A percentile compares a stretch with the other conserved stretches of the same genome.
Conservation (phyloP, 495 filamentous ascomycete genomes). For the Aspergillus cavernicola region DNA sequence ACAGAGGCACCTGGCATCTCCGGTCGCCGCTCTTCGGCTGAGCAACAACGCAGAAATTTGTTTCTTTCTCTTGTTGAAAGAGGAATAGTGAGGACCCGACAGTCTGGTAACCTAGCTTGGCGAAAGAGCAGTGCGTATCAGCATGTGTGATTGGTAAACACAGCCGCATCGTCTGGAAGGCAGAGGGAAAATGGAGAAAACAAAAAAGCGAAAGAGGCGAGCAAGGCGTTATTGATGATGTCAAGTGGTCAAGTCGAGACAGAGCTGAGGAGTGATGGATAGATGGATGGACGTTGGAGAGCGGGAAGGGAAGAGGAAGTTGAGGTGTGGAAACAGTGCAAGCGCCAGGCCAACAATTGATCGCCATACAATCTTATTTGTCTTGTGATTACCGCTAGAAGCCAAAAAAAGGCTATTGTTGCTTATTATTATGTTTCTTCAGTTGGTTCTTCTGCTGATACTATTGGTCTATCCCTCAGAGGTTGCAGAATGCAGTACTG, state of each 20-base stretch:
- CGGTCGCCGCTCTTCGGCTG: conserved; percentile 15
- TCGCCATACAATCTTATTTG: conserved; percentile 7
- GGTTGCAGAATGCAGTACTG: neutral
- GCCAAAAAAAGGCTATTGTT: conserved; percentile 3
- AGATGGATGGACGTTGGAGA: conserved; percentile 1
- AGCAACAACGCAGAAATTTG: conserved; percentile 18
- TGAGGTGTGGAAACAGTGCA: neutral
- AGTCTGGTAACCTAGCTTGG: conserved; percentile 34
- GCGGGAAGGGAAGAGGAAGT: neutral
- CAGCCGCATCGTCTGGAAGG: conserved; percentile 17
- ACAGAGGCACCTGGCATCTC: conserved; percentile 12
- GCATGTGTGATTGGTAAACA: conserved; percentile 25
- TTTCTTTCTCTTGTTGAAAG: conserved; percentile 17
- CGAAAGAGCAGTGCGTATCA: conserved; percentile 32
- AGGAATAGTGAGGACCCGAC: conserved; percentile 32
- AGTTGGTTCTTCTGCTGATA: neutral
- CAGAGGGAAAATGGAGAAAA: conserved; percentile 1
- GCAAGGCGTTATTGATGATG: neutral
- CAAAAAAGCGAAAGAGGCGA: neutral
- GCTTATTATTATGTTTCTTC: conserved; percentile 5
- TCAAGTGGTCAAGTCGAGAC: neutral
- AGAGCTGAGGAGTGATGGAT: neutral
- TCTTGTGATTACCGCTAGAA: neutral
- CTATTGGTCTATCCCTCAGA: neutral
- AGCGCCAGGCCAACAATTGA: neutral